phyloP scores from a whole-genome alignment of 2,329 filamentous ascomycete species.

The Colletotrichum liaoningense region DNA sequence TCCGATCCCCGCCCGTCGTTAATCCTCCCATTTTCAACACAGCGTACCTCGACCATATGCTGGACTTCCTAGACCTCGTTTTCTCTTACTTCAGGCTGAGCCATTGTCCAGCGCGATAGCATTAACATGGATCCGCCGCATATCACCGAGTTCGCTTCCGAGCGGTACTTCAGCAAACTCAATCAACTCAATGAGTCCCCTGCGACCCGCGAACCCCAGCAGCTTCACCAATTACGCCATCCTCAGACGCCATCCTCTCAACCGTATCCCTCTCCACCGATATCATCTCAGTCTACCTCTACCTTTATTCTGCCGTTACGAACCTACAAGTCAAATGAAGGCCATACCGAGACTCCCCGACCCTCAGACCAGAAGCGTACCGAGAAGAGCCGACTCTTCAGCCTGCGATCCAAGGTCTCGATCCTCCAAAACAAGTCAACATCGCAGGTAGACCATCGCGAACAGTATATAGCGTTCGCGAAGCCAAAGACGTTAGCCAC shows the following conservation, averaged over 20 bases:
- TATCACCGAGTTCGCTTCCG: slow-evolving; percentile 74
- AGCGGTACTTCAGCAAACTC: slow-evolving; percentile 73
- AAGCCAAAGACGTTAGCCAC: slow-evolving; percentile 22
- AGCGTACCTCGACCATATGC: slow-evolving; percentile 21
- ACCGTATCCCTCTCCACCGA: slow-evolving; percentile 34
- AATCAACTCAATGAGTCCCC: slow-evolving; percentile 58
- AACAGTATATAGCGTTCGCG: background rate
- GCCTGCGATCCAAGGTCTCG: slow-evolving; percentile 52
- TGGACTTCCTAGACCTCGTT: slow-evolving; percentile 1
- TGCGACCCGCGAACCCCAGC: slow-evolving; percentile 10
- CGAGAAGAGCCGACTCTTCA: slow-evolving; percentile 54
- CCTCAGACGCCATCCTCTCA: slow-evolving; percentile 34
- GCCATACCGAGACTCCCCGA: slow-evolving; percentile 41
- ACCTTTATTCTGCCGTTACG: slow-evolving; percentile 64
- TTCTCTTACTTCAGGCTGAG: slow-evolving; percentile 38
- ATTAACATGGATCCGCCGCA: slow-evolving; percentile 70
- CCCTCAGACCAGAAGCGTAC: slow-evolving; percentile 48
- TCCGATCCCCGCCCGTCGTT: slow-evolving; percentile 20
- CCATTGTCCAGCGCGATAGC: slow-evolving; percentile 34
- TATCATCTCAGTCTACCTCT: slow-evolving; percentile 43
- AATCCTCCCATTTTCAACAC: slow-evolving; percentile 6
- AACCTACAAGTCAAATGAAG: slow-evolving; percentile 49
- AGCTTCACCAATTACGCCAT: slow-evolving; percentile 11
- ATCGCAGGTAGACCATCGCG: background rate
- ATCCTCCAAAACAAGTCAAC: slow-evolving; percentile 42